Percentiles rank a stretch among this genome's conserved stretches.
phyloP scores from a whole-genome alignment of 257 asterid genomes.

The Oldenlandia corymbosa region DNA sequence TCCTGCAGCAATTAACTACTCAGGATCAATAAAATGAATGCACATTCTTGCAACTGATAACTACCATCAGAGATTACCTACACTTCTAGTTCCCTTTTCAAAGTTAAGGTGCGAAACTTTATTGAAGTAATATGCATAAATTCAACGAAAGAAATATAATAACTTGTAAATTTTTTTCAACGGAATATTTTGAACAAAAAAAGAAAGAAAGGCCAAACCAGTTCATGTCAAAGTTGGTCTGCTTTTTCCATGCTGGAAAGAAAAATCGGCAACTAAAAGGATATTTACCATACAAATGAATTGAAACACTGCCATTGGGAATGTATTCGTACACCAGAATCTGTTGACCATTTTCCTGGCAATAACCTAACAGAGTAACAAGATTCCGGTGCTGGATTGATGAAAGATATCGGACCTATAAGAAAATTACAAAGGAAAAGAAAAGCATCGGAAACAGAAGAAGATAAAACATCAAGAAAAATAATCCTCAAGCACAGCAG shows the following conservation, averaged over 20 bases:
- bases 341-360: slow-evolving; percentile 85
- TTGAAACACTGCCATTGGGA: slow-evolving; percentile 89
- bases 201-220: not conserved
- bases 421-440: slow-evolving; percentile 30
- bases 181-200: not conserved
- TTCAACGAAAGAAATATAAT: not conserved
- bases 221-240: too few species aligned
- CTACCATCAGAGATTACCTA: not conserved
- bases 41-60: not conserved
- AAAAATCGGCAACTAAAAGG: slow-evolving; percentile 10
- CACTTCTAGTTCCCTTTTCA: not conserved
- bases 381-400: slow-evolving; percentile 82
- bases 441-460: slow-evolving; percentile 14
- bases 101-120: too few species aligned
- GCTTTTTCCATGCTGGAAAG: not conserved
- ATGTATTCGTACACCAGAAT: slow-evolving; percentile 85
- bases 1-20: slow-evolving; percentile 40
- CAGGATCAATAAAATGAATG: slow-evolving; percentile 17
- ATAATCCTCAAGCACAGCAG: not conserved
- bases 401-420: slow-evolving; percentile 83
- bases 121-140: too few species aligned
- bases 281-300: slow-evolving; percentile 77
- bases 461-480: slow-evolving; percentile 12
- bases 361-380: slow-evolving; percentile 78
- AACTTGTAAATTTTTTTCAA: not conserved